phyloP scores from a whole-genome alignment of 2,329 filamentous ascomycete genomes.

The Chaetomium globosum region DNA sequence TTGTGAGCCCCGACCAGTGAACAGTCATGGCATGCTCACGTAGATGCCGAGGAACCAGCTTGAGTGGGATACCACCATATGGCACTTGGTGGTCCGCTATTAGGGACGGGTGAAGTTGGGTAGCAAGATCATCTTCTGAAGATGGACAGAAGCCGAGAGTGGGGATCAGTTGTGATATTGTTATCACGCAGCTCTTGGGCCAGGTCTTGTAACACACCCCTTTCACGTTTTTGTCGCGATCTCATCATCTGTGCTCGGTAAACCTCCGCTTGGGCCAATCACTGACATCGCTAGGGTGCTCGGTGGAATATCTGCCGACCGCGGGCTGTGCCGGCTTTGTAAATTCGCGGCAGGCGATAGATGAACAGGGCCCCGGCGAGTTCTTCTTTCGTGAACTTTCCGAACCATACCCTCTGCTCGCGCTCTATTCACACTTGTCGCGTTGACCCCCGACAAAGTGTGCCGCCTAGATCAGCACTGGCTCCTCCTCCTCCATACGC shows the following conservation, averaged over 20 bases:
- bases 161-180: not conserved
- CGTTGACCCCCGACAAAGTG: not conserved
- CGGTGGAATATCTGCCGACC: not conserved
- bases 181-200: too few relatives aligned
- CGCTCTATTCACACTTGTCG: not conserved
- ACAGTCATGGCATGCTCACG: not conserved
- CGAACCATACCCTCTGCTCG: not conserved
- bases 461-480: constrained; percentile 6
- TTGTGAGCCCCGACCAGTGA: not conserved
- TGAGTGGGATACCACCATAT: constrained; percentile 13
- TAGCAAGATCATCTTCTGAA: constrained; percentile 5
- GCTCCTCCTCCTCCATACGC: not conserved
- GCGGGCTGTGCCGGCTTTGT: not conserved
- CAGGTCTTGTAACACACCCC: not conserved
- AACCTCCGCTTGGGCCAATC: not conserved
- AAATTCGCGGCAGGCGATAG: not conserved
- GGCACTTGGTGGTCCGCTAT: not conserved
- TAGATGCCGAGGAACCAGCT: constrained; percentile 1
- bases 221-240: not conserved
- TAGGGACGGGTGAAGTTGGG: not conserved
- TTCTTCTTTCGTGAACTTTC: not conserved
- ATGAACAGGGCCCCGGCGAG: not conserved
- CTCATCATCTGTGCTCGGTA: not conserved
- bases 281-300: not conserved
- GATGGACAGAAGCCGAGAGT: not conserved